Evolutionary conservation across 306 rosid species (phyloP), one percentile per base, ranked within the genome.

Genomic region (Prunus davidiana): DNA sequence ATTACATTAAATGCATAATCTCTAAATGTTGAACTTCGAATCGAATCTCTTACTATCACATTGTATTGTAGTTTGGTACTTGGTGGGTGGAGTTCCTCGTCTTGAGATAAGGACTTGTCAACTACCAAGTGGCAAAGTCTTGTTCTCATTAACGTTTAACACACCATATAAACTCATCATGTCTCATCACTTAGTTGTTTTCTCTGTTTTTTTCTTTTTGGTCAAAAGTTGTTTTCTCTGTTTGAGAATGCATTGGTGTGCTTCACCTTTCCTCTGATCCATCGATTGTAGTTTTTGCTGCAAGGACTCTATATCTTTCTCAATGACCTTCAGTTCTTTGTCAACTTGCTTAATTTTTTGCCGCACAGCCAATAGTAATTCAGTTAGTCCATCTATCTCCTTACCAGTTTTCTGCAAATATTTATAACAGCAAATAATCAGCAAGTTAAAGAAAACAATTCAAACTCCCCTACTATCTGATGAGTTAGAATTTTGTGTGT

Each of bases 341-440:
- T 69, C 14, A n/a, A 2, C 51, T 12, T 4, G 28, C 27, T 54
- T 16, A 43, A 51, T 10, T 19, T 50, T 8, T 9, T 15, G 6
- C 15, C 63, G 27, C 20, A 22, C 13, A 28, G 20, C 57, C 43
- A 43, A 6, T 16, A 5, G 19, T 52, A 28, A 46, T 74, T 46
- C 18, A 78, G 25, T 74, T 50, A 75, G 19, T 65, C 38, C 80
- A 13, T 84, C 76, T 22, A 74, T 55, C 9, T 81, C 67, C 34
- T 12, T 71, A 5, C 46, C 22, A 16, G 69, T 12, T n/a, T 15
- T 56, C 78, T 84, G 74, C 81, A 70, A 69, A 38, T 7, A 38
- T 38, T 38, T 46, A 2, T 16, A 4, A 34, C 20, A 12, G 38
- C 6, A 27, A 77, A 56, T 15, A 24, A 61, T 27, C 65, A 58